Evolutionary conservation across 202 grass and related monocot genomes (phyloP), one percentile per base, ranked within the genome.

Genomic region (Digitaria exilis): DNA sequence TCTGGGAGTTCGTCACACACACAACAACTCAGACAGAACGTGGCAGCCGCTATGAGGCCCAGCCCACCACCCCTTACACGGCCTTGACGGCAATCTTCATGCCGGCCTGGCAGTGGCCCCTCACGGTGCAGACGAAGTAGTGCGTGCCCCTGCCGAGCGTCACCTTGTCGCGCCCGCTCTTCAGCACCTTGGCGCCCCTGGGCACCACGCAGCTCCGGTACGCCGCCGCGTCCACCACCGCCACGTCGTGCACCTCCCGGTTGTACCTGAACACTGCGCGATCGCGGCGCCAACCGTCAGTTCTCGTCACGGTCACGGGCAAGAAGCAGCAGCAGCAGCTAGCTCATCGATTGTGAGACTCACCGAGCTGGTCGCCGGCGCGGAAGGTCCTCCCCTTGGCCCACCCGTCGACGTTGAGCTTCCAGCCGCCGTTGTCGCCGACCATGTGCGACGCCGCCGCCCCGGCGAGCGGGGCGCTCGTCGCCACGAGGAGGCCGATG

Each of bases 361-460:
- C 68, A 94, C 92, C 89, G 63, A 94, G 92, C 18, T 54, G 44
- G 84, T 91, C 92, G 35, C 89, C 86, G 29, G 86, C 86, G 67
- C 67, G 84, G 80, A 94, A 89, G 19, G 66, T 82, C 80, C 76
- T 87, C 26, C 86, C 89, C 16, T 44, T 89, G 17, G 76, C 32
- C 92, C 92, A 94, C 5, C 50, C 37, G 52, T 18, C 80, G 41
- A 72, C 56, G 65, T 82, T 67, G 84, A 87, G 66, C 46, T 18
- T 89, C 92, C 92, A 91, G 17, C 93, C 93, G 39, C 74, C 84
- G 72, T 76, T 63, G 75, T 68, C 90, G 67, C 88, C 89, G 10
- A 94, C 92, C 67, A 45, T 89, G 89, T 91, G 85, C 4, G 45
- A 34, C 3, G 84, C 76, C 24, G 89, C 88, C 22, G 92, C 88